These are phyloP conservation scores for Pugionium cornutum DNA, from an alignment of 345 rosid species.

Conservation along the genomic window DNA sequence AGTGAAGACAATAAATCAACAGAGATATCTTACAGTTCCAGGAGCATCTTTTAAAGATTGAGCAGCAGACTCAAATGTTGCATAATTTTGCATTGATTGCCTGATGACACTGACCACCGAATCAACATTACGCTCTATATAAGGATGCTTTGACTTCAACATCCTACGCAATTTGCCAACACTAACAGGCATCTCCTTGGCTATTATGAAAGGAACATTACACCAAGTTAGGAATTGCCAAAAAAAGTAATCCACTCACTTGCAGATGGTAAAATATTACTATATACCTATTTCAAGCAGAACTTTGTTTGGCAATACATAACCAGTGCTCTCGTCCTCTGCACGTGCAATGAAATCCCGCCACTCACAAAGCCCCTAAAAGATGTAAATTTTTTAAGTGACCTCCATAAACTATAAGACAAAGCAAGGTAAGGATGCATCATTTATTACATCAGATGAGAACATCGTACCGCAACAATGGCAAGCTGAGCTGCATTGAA, in stretches of 20 bases:
- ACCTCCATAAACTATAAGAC: conserved; percentile 28
- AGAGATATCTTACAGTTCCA: conserved; percentile 53
- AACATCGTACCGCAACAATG: conserved; percentile 61
- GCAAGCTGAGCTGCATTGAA: conserved; percentile 85
- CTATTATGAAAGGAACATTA: conserved; percentile 47
- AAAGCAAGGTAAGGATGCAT: conserved; percentile 1
- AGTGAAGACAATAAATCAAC: conserved; percentile 3
- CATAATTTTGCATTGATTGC: conserved; percentile 64
- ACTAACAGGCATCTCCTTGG: conserved; percentile 83
- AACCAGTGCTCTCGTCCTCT: conserved; percentile 98
- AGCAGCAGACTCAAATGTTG: conserved; percentile 72
- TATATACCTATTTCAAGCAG: conserved; percentile 86
- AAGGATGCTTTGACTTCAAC: conserved; percentile 69
- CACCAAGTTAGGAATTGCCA: conserved; percentile 20
- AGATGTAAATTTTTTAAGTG: neutral
- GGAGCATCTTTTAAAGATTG: conserved; percentile 54
- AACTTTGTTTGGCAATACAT: conserved; percentile 79
- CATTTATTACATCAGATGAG: conserved; percentile 11
- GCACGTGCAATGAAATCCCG: conserved; percentile 82
- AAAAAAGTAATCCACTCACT: conserved; percentile 12
- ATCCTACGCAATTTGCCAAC: conserved; percentile 57
- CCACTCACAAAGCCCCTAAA: conserved; percentile 88
- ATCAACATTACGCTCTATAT: conserved; percentile 72
- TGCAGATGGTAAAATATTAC: conserved; percentile 6
- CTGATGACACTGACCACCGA: conserved; percentile 67